Base-by-base conservation (phyloP, 768 basidiomycete genomes). In the Podaxis mareebaensis region DNA sequence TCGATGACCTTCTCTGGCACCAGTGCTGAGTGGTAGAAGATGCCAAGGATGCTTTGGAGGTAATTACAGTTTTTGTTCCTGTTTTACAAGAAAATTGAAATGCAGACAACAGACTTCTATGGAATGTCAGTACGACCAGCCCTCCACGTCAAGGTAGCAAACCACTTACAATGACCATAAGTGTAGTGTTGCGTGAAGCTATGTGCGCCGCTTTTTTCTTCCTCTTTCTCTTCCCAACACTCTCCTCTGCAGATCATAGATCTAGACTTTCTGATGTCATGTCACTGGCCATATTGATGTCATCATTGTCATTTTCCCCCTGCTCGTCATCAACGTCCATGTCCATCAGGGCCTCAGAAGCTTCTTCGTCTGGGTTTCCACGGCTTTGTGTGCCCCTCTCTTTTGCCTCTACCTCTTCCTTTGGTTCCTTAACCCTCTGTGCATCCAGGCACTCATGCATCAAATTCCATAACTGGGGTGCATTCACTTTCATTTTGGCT, bases 11-110 rank as follows among this genome's bases (percentile, higher is more conserved):
- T 65, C 48, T 75, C 65, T 2, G 73, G 71, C 3, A 71, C 67
- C 24, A 63, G 39, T 15, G 61, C 60, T 2, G 71, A 68, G 53
- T 76, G 74, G 12, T 73, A 60, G 51, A 75, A 76, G 5, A 78
- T 61, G 0, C 75, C 71, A 2, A 74, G 56, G 17, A 73, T 28
- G 26, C 62, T 68, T 53, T 73, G 70, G 2, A 75, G 60, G 6
- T 62, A 57, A 52, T 74, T 73, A 42, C 69, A 71, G 5, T 64
- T 36, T 42, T 68, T 67, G 60, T 74, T 72, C 22, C 57, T 53
- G 51, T 67, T 68, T 11, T 76, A 71, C 65, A 74, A 58, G 44
- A 74, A 60, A 11, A 74, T 69, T 42, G 68, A 71, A 13, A 76
- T 65, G 8, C 69, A 64, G 3, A 71, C 64, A 4, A 72, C 64